Conservation (phyloP, 2,329 filamentous ascomycete species). For the Alternaria arborescens region DNA sequence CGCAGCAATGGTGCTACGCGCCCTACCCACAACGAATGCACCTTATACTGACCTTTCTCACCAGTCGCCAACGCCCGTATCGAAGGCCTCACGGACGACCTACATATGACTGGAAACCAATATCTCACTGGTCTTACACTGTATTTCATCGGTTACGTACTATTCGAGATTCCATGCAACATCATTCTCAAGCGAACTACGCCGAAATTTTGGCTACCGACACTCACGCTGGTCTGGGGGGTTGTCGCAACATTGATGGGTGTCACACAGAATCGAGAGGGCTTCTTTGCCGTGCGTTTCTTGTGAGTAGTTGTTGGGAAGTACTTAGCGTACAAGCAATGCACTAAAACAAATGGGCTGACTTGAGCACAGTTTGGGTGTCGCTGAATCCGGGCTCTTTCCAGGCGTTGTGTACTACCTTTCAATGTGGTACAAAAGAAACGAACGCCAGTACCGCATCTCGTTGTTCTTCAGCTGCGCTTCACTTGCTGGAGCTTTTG, state of each 20-base stretch:
- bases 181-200: constrained; percentile 67
- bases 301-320: constrained; percentile 48
- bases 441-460: constrained; percentile 66
- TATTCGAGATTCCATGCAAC: constrained; percentile 67
- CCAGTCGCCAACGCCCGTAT: constrained; percentile 58
- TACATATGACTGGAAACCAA: constrained; percentile 55
- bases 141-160: constrained; percentile 66
- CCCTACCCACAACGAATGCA: background rate
- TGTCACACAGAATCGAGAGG: constrained; percentile 56
- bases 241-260: constrained; percentile 62
- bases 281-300: constrained; percentile 58
- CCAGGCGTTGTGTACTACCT: constrained; percentile 62
- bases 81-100: constrained; percentile 45
- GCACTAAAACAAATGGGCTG: background rate
- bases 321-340: background rate
- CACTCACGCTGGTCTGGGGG: constrained; percentile 62
- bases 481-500: constrained; percentile 67
- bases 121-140: constrained; percentile 72
- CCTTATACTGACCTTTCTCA: background rate
- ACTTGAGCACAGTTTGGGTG: constrained; percentile 35
- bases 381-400: constrained; percentile 50
- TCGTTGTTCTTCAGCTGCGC: constrained; percentile 68
- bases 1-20: constrained; percentile 44
- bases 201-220: constrained; percentile 55
- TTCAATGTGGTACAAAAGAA: constrained; percentile 69